Percentiles rank a stretch among this genome's conserved stretches.
These are phyloP conservation scores for Funneliformis caledonium DNA, from an alignment of 371 early-diverging fungal species.

Conservation along the genomic window DNA sequence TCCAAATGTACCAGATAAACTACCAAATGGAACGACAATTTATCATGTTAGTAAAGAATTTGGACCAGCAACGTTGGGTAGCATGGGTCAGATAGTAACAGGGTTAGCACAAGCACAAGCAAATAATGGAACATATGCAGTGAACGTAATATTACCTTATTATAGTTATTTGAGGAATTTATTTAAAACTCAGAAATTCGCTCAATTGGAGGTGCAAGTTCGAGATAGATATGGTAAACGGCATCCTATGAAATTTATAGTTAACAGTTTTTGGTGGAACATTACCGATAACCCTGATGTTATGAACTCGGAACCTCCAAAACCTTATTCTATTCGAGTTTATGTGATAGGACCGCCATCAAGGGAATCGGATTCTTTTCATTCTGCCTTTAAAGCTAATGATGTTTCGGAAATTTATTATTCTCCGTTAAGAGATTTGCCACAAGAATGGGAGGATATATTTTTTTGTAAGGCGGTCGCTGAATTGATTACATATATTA, in stretches of 20 bases:
- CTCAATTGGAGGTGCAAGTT: not conserved
- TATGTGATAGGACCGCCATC: conserved; percentile 62
- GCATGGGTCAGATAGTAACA: conserved; percentile 63
- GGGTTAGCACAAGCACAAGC: conserved; percentile 63
- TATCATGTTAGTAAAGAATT: conserved; percentile 72
- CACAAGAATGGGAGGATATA: conserved; percentile 66
- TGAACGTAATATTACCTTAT: conserved; percentile 62
- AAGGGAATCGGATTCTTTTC: conserved; percentile 48
- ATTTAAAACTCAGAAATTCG: conserved; percentile 26
- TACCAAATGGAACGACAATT: conserved; percentile 49
- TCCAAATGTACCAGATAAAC: not conserved
- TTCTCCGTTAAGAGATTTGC: conserved; percentile 53
- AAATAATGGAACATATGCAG: conserved; percentile 52
- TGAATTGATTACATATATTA: conserved; percentile 56
- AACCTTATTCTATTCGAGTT: conserved; percentile 46
- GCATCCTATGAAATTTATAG: not conserved
- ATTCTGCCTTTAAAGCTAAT: conserved; percentile 54
- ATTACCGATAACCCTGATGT: not conserved
- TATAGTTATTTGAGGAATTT: conserved; percentile 56
- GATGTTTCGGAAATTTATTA: conserved; percentile 55
- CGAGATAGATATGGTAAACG: not conserved
- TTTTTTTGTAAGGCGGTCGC: conserved; percentile 67
- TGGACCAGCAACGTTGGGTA: conserved; percentile 64
- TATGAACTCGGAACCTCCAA: not conserved
- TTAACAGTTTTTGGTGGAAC: not conserved